Evolutionary conservation across 164 flowering plant species (phyloP), one percentile per base, ranked within the genome.

Genomic region (Aristolochia fimbriata): DNA sequence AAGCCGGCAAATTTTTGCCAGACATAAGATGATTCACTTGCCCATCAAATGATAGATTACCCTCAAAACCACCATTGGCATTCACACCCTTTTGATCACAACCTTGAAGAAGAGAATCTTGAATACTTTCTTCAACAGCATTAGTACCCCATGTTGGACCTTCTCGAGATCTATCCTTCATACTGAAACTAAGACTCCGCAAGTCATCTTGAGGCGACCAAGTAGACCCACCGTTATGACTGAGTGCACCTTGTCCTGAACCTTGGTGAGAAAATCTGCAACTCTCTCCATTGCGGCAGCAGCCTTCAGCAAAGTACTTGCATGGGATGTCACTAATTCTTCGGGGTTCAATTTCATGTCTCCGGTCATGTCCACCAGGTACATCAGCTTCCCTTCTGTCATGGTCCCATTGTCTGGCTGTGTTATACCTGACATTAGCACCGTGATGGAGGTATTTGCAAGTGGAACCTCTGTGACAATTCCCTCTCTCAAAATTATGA

Each of bases 221-320:
- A 10, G 73, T 78, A 17, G 78, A 71, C 57, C 67, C 67, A 33
- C 30, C 5, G 3, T 27, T 27, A 27, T 2, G 30, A 27, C 2
- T 27, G 30, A 27, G 30, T 2, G 30, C 30, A 27, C 19, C 58
- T 55, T 30, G 49, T 23, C 46, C 41, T 53, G 70, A 67, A 59
- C 46, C 65, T 47, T 75, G 69, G 76, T 91, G 97, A 66, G 86
- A 79, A 70, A 84, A 85, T 69, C 72, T 77, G 70, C 97, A 91
- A 63, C 63, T 27, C 45, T 72, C 77, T 23, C 96, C 86, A 53
- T 76, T 75, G 3, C 80, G 78, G 71, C 95, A 90, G 55, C 70
- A 70, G 41, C 95, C 95, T 2, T 75, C 73, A 46, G 80, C 77
- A 76, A 82, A 87, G 65, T 63, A 91, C 65, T 72, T 86, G 75